Evolutionary conservation across 2,329 filamentous ascomycete species (phyloP), one percentile per base, ranked within the genome.

Genomic region (Fusarium begoniae): DNA sequence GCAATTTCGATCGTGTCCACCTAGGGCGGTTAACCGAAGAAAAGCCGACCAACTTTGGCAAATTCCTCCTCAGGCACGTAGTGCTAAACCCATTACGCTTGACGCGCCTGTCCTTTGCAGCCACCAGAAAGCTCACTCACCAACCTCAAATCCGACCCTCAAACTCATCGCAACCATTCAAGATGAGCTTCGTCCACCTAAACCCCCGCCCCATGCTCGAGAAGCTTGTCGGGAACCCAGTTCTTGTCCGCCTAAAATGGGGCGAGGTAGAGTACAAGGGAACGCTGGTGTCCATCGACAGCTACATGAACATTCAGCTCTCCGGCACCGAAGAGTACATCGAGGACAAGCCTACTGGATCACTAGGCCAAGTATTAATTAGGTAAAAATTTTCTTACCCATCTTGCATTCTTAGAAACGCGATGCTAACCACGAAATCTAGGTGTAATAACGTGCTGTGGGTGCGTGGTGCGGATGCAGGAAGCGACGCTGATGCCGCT

Each of bases 291-390:
- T 96, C 93, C 79, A 94, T 97, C 81, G 96, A 99, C 86, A 95
- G 93, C 81, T 99, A 99, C 87, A 98, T 99, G 96, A 99, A 99
- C 87, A 91, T 99, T 74, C 95, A 98, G 85, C 90, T 99, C 73
- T 91, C 92, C 75, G 92, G 93, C 79, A 95, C 96, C 58, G 94
- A 98, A 85, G 96, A 99, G 84, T 98, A 92, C 84, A 93, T 98
- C 80, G 91, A 95, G 81, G 92, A 94, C 77, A 93, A 97, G 88
- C 92, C 91, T 82, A 94, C 93, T 41, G 96, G 95, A 65, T 90
- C 90, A 55, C 85, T 99, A 75, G 96, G 96, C 12, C 93, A 98
- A 84, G 95, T 99, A 51, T 84, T 99, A 79, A 98, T 99, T 80
- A 88, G 96, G 93, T 97, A 84, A 70, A 86, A 79, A 58, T 26